phyloP scores from a whole-genome alignment of 108 stramenopile species.

The Nitzschia putrida region DNA sequence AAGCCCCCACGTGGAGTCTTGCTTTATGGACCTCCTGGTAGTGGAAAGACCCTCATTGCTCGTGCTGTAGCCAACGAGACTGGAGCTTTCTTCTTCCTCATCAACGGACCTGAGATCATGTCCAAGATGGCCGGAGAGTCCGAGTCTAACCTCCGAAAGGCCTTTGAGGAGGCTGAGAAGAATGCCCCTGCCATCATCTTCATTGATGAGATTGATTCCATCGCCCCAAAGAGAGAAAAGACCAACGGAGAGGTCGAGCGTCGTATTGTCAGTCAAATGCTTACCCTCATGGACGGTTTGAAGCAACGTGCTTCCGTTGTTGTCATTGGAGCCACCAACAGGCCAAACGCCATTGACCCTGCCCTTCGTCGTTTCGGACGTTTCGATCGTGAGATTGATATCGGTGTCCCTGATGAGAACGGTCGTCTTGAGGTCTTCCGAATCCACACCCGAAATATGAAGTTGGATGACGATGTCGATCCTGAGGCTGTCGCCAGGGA shows the following conservation, averaged over 20 bases:
- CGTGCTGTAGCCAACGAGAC: slow-evolving; percentile 99
- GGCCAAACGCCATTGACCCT: slow-evolving; percentile 94
- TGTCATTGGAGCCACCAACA: slow-evolving; percentile 98
- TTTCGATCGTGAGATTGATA: slow-evolving; percentile 99
- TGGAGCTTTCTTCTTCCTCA: slow-evolving; percentile 99
- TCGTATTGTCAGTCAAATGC: slow-evolving; percentile 97
- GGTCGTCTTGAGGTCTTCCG: slow-evolving; percentile 99
- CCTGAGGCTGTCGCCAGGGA: slow-evolving; percentile 95
- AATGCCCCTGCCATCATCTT: slow-evolving; percentile 99
- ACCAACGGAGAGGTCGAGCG: slow-evolving; percentile 99
- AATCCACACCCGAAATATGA: slow-evolving; percentile 99
- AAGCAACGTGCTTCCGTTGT: slow-evolving; percentile 95
- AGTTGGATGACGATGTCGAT: slow-evolving; percentile 99
- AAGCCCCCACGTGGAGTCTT: slow-evolving; percentile 99
- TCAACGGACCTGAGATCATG: slow-evolving; percentile 99
- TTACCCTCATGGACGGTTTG: slow-evolving; percentile 99
- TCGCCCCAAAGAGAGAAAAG: slow-evolving; percentile 99
- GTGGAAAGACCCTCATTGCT: slow-evolving; percentile 99
- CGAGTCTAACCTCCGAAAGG: slow-evolving; percentile 97
- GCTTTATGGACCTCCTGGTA: slow-evolving; percentile 99
- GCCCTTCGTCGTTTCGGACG: slow-evolving; percentile 98
- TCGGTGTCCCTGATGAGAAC: slow-evolving; percentile 99
- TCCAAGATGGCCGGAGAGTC: slow-evolving; percentile 99
- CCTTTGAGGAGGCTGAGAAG: slow-evolving; percentile 98
- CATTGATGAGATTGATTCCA: slow-evolving; percentile 99